phyloP scores from a whole-genome alignment of 495 filamentous ascomycete genomes.

The Neurospora sublineolata region DNA sequence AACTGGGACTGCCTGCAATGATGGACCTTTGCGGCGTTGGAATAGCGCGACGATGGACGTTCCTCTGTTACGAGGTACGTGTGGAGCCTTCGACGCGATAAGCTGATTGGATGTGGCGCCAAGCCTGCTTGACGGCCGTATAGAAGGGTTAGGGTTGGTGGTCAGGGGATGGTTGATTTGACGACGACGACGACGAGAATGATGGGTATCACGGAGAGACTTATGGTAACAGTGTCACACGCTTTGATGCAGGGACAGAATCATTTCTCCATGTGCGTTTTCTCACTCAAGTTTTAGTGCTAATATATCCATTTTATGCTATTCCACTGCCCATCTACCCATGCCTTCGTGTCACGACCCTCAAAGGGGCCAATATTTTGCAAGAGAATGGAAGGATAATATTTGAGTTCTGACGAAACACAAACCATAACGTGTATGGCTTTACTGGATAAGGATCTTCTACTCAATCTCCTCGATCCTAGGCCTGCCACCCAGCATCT shows the following conservation, averaged over 20 bases:
- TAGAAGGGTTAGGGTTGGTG: background rate
- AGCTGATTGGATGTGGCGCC: background rate
- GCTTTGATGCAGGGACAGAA: too few relatives aligned
- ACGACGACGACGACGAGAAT: background rate
- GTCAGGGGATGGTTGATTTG: background rate
- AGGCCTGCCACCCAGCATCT: constrained; percentile 11
- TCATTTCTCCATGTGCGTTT: too few relatives aligned
- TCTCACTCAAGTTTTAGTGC: background rate
- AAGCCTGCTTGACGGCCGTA: background rate
- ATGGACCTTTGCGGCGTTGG: background rate
- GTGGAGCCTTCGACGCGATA: background rate
- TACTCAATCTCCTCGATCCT: constrained; percentile 39
- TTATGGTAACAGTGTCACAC: background rate
- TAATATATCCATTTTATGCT: background rate
- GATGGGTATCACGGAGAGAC: background rate
- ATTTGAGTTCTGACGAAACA: background rate
- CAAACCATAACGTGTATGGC: too few relatives aligned
- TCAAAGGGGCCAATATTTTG: background rate
- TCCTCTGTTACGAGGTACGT: background rate
- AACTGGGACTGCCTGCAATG: background rate
- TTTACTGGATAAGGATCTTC: background rate
- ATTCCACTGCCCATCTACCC: background rate
- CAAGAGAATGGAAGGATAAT: background rate
- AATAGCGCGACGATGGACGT: background rate
- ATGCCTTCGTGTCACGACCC: background rate